Percentiles rank a stretch among this genome's conserved stretches.
phyloP scores from a whole-genome alignment of 2,329 filamentous ascomycete species.

The Fusarium mexicanum region DNA sequence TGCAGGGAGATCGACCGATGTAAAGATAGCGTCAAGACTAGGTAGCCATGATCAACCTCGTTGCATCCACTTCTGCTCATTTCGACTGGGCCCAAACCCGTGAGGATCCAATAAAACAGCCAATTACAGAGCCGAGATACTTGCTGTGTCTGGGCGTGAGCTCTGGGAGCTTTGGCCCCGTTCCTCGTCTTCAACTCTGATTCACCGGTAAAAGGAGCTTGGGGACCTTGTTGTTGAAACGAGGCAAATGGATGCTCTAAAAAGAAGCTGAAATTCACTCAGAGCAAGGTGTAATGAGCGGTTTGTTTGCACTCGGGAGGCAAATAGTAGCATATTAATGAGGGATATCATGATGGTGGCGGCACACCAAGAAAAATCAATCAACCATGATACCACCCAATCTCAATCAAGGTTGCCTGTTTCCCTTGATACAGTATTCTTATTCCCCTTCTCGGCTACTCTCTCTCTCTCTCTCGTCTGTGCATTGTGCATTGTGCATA shows the following conservation, averaged over 20 bases:
- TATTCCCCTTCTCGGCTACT: not conserved
- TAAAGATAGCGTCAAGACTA: slow-evolving; percentile 31
- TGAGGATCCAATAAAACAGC: slow-evolving; percentile 16
- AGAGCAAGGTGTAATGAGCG: not conserved
- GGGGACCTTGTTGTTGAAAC: not conserved
- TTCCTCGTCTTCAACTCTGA: not conserved
- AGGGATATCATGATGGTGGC: slow-evolving; percentile 30
- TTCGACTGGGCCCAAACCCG: slow-evolving; percentile 26
- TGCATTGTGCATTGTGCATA: slow-evolving; percentile 1
- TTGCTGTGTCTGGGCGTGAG: not conserved
- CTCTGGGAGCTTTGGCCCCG: slow-evolving; percentile 25
- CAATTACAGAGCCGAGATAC: slow-evolving; percentile 35
- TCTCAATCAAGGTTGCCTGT: not conserved
- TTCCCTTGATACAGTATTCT: not conserved
- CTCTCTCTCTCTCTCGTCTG: not conserved
- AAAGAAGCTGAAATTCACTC: not conserved
- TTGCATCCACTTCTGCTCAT: slow-evolving; percentile 38
- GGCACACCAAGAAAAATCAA: slow-evolving; percentile 6
- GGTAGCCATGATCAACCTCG: slow-evolving; percentile 6
- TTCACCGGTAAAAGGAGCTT: slow-evolving; percentile 1
- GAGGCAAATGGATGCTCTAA: not conserved
- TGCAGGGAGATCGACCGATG: slow-evolving; percentile 29
- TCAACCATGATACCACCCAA: slow-evolving; percentile 18
- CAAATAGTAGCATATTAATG: not conserved
- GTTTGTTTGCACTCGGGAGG: not conserved